These are phyloP conservation scores for Suillus cothurnatus DNA, from an alignment of 768 basidiomycete species.

Conservation along the genomic window DNA sequence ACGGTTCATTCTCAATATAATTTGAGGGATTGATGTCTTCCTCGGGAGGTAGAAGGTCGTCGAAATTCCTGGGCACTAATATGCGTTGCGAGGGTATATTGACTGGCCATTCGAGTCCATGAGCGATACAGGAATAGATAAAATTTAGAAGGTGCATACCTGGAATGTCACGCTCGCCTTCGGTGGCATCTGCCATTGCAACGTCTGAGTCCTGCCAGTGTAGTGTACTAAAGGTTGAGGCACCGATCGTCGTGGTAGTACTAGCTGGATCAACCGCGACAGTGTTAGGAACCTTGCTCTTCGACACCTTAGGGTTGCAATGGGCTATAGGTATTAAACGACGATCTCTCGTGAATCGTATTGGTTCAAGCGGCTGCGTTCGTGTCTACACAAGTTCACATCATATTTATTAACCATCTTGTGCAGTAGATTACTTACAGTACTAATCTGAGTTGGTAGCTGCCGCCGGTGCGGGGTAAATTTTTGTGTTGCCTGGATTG, in stretches of 20 bases:
- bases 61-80: background rate
- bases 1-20: background rate
- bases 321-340: background rate
- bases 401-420: background rate
- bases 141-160: background rate
- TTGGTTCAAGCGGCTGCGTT: background rate
- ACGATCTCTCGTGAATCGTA: background rate
- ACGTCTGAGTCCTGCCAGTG: background rate
- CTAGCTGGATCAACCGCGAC: background rate
- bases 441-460: background rate
- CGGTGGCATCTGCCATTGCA: background rate
- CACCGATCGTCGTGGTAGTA: rapidly evolving
- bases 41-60: background rate
- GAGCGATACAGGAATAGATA: background rate
- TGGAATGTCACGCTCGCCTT: background rate
- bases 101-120: background rate
- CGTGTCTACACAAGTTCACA: too few species aligned
- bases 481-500: background rate
- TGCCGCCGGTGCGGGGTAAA: background rate
- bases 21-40: background rate
- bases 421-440: background rate
- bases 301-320: background rate
- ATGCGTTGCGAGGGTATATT: background rate
- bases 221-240: background rate
- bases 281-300: too few species aligned